phyloP scores from a whole-genome alignment of 495 filamentous ascomycete species.

The Hyphodiscus hymeniophilus region DNA sequence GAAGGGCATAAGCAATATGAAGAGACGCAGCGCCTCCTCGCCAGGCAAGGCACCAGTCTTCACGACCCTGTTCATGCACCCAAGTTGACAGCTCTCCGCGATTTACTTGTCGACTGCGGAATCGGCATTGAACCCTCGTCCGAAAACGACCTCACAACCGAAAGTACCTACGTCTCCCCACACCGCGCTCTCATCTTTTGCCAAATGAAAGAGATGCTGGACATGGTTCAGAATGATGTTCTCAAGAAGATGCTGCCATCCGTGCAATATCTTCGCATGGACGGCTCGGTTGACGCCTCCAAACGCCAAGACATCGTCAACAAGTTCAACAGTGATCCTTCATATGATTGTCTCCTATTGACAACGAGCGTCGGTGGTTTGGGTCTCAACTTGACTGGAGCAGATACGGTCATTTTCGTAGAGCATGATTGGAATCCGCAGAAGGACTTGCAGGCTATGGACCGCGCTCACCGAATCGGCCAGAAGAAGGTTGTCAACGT shows the following conservation, averaged over 20 bases:
- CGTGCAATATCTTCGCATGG: slow-evolving; percentile 82
- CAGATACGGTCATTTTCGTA: slow-evolving; percentile 98
- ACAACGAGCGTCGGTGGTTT: slow-evolving; percentile 94
- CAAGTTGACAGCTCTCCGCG: slow-evolving; percentile 80
- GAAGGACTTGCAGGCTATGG: slow-evolving; percentile 98
- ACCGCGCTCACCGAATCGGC: slow-evolving; percentile 94
- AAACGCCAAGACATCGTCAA: slow-evolving; percentile 95
- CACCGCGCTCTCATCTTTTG: slow-evolving; percentile 96
- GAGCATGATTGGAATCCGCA: slow-evolving; percentile 99
- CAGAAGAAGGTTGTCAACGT: slow-evolving; percentile 99
- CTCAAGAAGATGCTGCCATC: slow-evolving; percentile 77
- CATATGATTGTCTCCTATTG: slow-evolving; percentile 83
- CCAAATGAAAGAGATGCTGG: slow-evolving; percentile 99
- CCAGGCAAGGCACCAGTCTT: slow-evolving; percentile 62
- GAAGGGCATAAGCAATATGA: slow-evolving; percentile 86
- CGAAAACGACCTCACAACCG: slow-evolving; percentile 52
- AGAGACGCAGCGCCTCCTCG: slow-evolving; percentile 66
- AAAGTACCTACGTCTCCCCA: slow-evolving; percentile 71
- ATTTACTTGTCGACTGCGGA: slow-evolving; percentile 89
- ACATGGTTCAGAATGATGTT: slow-evolving; percentile 93
- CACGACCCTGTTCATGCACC: slow-evolving; percentile 84
- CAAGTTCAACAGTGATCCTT: slow-evolving; percentile 94
- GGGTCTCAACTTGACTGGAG: slow-evolving; percentile 90
- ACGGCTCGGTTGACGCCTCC: slow-evolving; percentile 82
- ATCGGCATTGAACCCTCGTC: slow-evolving; percentile 64